Percentiles rank a stretch among this genome's conserved stretches.
Conservation (phyloP, 176 grass and related monocot species). For the Aegilops sharonensis region DNA sequence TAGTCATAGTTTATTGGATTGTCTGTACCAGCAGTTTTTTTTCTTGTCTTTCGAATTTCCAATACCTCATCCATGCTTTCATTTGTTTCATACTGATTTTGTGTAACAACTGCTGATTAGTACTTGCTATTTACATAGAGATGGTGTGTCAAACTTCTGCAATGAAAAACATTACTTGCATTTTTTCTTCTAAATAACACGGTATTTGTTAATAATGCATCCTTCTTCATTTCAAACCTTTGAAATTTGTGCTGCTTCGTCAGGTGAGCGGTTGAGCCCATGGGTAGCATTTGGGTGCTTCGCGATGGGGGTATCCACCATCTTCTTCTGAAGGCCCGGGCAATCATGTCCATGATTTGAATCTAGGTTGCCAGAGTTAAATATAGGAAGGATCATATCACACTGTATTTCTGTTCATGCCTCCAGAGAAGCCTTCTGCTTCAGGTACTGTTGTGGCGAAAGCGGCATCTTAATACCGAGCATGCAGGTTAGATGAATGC, state of each 20-base stretch:
- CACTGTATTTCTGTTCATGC: slow-evolving; percentile 9
- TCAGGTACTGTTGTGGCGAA: neutral
- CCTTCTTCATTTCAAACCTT: neutral
- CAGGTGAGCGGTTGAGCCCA: slow-evolving; percentile 66
- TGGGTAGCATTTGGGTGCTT: slow-evolving; percentile 69
- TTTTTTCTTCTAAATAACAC: neutral
- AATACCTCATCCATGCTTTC: neutral
- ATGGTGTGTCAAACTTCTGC: neutral
- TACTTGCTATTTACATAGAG: neutral
- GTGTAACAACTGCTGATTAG: neutral
- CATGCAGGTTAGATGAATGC: neutral
- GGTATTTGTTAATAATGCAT: neutral
- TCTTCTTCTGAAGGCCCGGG: slow-evolving; percentile 40
- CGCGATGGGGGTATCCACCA: slow-evolving; percentile 51
- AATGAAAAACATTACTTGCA: neutral
- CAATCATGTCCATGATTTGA: neutral
- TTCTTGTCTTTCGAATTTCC: neutral
- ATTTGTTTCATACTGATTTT: neutral
- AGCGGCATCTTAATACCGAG: neutral
- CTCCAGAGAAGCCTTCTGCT: neutral
- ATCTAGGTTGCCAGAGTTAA: neutral
- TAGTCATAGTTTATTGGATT: neutral
- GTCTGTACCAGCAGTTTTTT: neutral
- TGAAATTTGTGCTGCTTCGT: neutral
- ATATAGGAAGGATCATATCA: slow-evolving; percentile 15